Evolutionary conservation across 2,329 filamentous ascomycete genomes (phyloP), one percentile per base, ranked within the genome.

Genomic region (Trichoderma sp.): DNA sequence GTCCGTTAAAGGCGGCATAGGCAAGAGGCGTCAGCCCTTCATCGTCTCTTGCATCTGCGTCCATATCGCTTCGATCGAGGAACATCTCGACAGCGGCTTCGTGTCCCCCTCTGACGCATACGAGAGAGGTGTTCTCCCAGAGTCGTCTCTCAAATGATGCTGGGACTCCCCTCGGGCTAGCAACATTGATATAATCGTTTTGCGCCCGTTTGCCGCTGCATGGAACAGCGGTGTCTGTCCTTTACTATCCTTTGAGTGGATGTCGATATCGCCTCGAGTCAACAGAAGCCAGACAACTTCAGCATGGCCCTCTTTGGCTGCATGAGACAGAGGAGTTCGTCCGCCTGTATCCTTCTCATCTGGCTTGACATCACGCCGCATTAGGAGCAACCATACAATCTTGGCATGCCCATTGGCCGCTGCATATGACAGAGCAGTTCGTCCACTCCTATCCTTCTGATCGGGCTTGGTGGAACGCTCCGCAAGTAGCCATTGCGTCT

Each of bases 281-380:
- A 73, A 11, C 4, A 73, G 59, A 2, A 73, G 27, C 71, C 71
- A 73, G 9, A 65, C 59, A 8, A 66, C 60, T 24, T 73, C 71
- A 6, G 45, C 29, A 27, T 73, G 35, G 5, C 71, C 71, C 41
- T 50, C 71, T 64, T 29, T n/a, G 3, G 71, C 60, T 4, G 71
- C 71, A 29, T 65, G 27, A 24, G 35, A 41, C 16, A 69, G 16
- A 35, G 66, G 66, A 11, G 66, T 69, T 12, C 66, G 21, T 24
- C 66, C 66, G 8, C 9, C 14, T 38, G 31, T 3, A 69, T 69
- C 66, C 14, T 38, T 53, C 2, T 59, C 66, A 18, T 69, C 50
- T 14, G 66, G 45, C 12, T 69, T 69, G 45, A 69, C 50, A 33
- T 69, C 66, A n/a, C 66, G 66, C 21, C 66, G 45, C 35, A 50